Percentiles rank a stretch among this genome's conserved stretches.
These are phyloP conservation scores for Phytopythium ostracodes DNA, from an alignment of 352 stramenopile genomes.

Conservation along the genomic window DNA sequence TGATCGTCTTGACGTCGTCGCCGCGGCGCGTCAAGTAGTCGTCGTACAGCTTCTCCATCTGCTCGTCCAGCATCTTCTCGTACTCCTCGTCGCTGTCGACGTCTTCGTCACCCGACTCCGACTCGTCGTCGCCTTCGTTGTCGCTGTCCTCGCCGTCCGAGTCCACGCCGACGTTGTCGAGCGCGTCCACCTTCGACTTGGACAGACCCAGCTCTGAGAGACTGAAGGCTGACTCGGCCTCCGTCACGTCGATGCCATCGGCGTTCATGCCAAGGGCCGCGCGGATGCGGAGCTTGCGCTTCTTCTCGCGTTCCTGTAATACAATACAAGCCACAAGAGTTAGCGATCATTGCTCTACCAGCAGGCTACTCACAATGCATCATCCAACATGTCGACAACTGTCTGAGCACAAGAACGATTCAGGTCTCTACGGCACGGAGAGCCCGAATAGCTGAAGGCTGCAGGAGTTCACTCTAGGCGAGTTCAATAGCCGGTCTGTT, in stretches of 20 bases:
- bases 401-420: conserved; percentile 92
- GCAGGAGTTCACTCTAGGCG: conserved; percentile 70
- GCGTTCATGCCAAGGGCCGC: conserved; percentile 81
- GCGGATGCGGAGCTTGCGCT: conserved; percentile 80
- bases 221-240: conserved; percentile 78
- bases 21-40: conserved; percentile 72
- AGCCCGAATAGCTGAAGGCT: conserved; percentile 89
- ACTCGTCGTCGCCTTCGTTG: conserved; percentile 20
- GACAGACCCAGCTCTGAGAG: conserved; percentile 73
- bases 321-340: conserved; percentile 6
- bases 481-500: conserved; percentile 92
- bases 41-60: conserved; percentile 87
- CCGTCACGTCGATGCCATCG: conserved; percentile 76
- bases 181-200: conserved; percentile 69
- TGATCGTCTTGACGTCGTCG: conserved; percentile 78
- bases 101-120: conserved; percentile 31
- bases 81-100: conserved; percentile 76
- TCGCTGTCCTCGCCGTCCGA: conserved; percentile 35
- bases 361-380: not conserved
- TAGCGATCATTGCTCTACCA: not conserved
- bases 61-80: conserved; percentile 66
- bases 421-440: conserved; percentile 58
- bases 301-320: conserved; percentile 77
- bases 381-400: conserved; percentile 19
- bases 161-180: conserved; percentile 61